Conservation (phyloP, 2,329 filamentous ascomycete genomes). For the Coniella vitis region DNA sequence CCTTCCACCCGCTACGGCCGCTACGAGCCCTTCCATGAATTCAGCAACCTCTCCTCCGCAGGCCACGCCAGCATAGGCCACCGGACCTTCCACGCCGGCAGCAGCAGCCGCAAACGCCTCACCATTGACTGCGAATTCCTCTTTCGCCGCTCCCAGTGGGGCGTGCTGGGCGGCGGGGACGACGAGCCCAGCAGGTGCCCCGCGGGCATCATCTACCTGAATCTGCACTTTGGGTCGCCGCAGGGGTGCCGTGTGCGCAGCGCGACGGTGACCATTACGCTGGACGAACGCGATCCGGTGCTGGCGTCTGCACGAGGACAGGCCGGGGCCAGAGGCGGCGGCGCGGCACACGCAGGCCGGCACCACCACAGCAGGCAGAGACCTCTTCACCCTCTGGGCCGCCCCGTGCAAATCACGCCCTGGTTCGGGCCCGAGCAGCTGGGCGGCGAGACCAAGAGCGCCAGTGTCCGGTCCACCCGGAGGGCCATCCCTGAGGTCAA, state of each 20-base stretch:
- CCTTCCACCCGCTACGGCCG: slow-evolving; percentile 8
- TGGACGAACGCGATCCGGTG: slow-evolving; percentile 21
- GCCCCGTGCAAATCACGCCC: slow-evolving; percentile 20
- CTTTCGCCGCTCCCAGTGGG: slow-evolving; percentile 24
- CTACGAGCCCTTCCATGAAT: slow-evolving; percentile 10
- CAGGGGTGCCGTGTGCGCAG: slow-evolving; percentile 20
- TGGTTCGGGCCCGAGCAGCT: slow-evolving; percentile 21
- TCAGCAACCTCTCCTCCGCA: slow-evolving; percentile 1
- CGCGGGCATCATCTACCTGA: slow-evolving; percentile 24
- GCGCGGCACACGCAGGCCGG: too few relatives aligned
- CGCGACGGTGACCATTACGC: slow-evolving; percentile 20
- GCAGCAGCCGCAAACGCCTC: slow-evolving; percentile 18
- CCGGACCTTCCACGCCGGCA: not conserved
- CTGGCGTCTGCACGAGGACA: too few relatives aligned
- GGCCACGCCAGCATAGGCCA: slow-evolving; percentile 4
- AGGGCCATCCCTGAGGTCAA: slow-evolving; percentile 18
- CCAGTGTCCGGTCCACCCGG: slow-evolving; percentile 10
- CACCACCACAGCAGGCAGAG: slow-evolving; percentile 7
- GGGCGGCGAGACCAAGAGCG: slow-evolving; percentile 17
- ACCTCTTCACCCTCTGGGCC: not conserved
- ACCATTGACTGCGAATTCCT: slow-evolving; percentile 23
- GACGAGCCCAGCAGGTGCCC: slow-evolving; percentile 16
- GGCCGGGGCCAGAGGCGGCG: too few relatives aligned
- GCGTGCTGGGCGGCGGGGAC: slow-evolving; percentile 19
- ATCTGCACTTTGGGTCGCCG: slow-evolving; percentile 22